Conservation (phyloP, 2,329 filamentous ascomycete species). For the Epichloe baconii region DNA sequence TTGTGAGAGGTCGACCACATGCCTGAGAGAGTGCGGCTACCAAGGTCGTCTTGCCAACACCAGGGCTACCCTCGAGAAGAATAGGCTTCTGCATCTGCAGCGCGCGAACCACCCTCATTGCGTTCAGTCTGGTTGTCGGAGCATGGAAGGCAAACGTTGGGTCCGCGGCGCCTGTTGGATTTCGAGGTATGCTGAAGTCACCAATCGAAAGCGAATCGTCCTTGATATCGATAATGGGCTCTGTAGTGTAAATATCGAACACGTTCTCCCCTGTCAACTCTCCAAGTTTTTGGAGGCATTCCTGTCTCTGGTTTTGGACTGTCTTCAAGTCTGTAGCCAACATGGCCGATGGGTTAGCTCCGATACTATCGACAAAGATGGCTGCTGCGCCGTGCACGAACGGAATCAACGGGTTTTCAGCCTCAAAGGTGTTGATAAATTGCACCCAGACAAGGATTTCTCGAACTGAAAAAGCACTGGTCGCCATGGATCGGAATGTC, state of each 20-base stretch:
- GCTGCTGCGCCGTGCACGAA: slow-evolving; percentile 80
- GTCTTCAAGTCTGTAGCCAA: slow-evolving; percentile 58
- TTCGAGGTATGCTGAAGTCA: slow-evolving; percentile 52
- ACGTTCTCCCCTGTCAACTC: slow-evolving; percentile 53
- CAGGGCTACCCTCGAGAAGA: slow-evolving; percentile 89
- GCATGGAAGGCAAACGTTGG: slow-evolving; percentile 57
- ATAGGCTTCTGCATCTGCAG: slow-evolving; percentile 84
- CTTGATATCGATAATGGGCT: slow-evolving; percentile 44
- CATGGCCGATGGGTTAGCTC: slow-evolving; percentile 85
- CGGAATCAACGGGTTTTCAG: slow-evolving; percentile 30
- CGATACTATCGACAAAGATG: slow-evolving; percentile 90
- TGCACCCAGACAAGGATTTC: slow-evolving; percentile 89
- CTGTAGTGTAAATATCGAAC: slow-evolving; percentile 47
- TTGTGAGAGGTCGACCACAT: slow-evolving; percentile 69
- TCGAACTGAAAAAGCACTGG: slow-evolving; percentile 74
- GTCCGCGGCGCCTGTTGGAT: slow-evolving; percentile 25
- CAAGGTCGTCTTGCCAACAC: slow-evolving; percentile 93
- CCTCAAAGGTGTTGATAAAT: slow-evolving; percentile 63
- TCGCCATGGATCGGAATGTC: slow-evolving; percentile 61
- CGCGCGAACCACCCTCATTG: slow-evolving; percentile 80
- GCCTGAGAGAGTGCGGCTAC: slow-evolving; percentile 72
- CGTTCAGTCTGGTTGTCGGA: slow-evolving; percentile 79
- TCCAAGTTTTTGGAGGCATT: slow-evolving; percentile 61
- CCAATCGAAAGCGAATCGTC: slow-evolving; percentile 50
- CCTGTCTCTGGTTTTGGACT: slow-evolving; percentile 56